These are phyloP conservation scores for Vanilla planifolia DNA, from an alignment of 106 monocot genomes.

Conservation along the genomic window DNA sequence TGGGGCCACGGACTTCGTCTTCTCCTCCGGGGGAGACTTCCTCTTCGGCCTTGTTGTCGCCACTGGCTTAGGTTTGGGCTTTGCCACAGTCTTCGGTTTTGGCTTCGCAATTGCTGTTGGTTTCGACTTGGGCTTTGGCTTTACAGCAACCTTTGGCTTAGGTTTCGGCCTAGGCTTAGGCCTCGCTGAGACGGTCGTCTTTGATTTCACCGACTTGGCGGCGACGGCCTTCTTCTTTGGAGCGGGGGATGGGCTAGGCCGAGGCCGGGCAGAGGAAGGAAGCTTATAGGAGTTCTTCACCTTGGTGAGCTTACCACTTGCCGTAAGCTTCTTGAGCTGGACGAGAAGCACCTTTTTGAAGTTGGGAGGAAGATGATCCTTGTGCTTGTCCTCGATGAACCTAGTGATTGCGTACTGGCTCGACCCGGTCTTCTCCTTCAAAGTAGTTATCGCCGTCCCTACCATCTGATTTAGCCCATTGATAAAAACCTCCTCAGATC, in stretches of 20 bases:
- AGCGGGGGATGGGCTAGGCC: not conserved
- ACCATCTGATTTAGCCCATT: constrained; percentile 51
- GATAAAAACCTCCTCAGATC: not conserved
- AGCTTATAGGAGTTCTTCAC: constrained; percentile 83
- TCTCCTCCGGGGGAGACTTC: not conserved
- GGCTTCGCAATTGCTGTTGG: not conserved
- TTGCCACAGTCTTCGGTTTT: not conserved
- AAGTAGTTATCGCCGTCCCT: constrained; percentile 44
- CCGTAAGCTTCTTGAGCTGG: constrained; percentile 61
- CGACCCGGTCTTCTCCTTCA: constrained; percentile 86
- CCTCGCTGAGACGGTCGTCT: constrained; percentile 15
- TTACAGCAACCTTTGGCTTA: constrained; percentile 13
- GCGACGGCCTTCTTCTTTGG: constrained; percentile 14
- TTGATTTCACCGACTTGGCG: constrained; percentile 14
- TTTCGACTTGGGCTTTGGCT: constrained; percentile 24
- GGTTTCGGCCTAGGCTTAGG: constrained; percentile 22
- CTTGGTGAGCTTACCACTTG: constrained; percentile 63
- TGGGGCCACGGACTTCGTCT: not conserved
- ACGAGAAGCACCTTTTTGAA: constrained; percentile 62
- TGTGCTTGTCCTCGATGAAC: constrained; percentile 74
- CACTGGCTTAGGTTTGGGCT: constrained; percentile 3
- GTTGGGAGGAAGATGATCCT: constrained; percentile 47
- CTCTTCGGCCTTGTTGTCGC: not conserved
- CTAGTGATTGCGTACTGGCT: constrained; percentile 80
- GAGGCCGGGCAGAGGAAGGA: constrained; percentile 2